These are phyloP conservation scores for Aspergillus udagawae DNA, from an alignment of 2,329 filamentous ascomycete genomes.

Conservation along the genomic window DNA sequence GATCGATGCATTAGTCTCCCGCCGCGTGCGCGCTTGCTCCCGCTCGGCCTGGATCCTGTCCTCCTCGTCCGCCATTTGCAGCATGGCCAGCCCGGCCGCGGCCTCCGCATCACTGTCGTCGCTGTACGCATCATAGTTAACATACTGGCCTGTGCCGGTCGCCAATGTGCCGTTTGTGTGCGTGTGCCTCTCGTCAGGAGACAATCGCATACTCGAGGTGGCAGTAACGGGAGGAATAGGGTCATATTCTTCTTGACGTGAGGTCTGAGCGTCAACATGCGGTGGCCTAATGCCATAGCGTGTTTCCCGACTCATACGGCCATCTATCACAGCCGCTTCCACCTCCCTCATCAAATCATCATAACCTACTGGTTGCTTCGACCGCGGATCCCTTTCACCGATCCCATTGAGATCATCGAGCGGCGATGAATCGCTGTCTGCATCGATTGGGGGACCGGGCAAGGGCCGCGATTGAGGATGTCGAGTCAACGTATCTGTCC, in stretches of 20 bases:
- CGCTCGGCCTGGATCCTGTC: slow-evolving; percentile 56
- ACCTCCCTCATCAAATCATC: slow-evolving; percentile 58
- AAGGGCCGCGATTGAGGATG: slow-evolving; percentile 57
- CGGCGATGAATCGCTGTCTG: slow-evolving; percentile 29
- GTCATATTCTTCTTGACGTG: slow-evolving; percentile 13
- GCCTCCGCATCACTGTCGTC: slow-evolving; percentile 88
- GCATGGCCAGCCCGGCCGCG: slow-evolving; percentile 74
- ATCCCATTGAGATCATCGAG: slow-evolving; percentile 14
- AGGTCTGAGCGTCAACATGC: slow-evolving; percentile 12
- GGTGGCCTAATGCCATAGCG: slow-evolving; percentile 25
- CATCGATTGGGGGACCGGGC: slow-evolving; percentile 53
- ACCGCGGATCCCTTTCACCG: slow-evolving; percentile 30
- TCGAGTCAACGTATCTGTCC: slow-evolving; percentile 51
- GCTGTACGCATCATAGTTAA: slow-evolving; percentile 48
- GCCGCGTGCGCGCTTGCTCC: slow-evolving; percentile 52
- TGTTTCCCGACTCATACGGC: slow-evolving; percentile 19
- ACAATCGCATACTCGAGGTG: slow-evolving; percentile 25
- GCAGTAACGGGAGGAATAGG: slow-evolving; percentile 3
- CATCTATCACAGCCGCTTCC: slow-evolving; percentile 48
- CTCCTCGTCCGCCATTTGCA: slow-evolving; percentile 77
- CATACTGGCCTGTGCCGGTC: slow-evolving; percentile 42
- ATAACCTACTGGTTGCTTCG: slow-evolving; percentile 42
- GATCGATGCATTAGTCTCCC: slow-evolving; percentile 52
- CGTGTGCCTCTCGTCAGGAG: slow-evolving; percentile 42
- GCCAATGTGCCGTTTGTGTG: slow-evolving; percentile 48